Conservation (phyloP, 129 eudicot genomes). For the Lonicera japonica region DNA sequence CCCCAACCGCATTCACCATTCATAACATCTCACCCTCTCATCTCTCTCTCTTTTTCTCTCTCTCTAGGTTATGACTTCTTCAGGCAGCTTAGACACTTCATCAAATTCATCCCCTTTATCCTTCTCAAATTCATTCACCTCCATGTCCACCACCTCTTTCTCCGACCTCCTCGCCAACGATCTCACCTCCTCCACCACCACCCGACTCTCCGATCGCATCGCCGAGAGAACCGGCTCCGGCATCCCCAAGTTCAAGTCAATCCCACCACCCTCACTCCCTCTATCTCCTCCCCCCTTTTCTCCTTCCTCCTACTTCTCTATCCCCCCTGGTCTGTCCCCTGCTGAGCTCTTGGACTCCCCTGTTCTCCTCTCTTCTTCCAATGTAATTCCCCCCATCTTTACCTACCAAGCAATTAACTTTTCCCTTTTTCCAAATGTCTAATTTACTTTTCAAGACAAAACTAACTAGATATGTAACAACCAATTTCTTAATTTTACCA, state of each 20-base stretch:
- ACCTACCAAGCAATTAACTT: constrained; percentile 1
- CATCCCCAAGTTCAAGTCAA: constrained; percentile 74
- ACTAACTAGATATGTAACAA: too few relatives aligned
- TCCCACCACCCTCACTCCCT: constrained; percentile 81
- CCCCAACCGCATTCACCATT: too few relatives aligned
- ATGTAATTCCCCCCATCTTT: constrained; percentile 31
- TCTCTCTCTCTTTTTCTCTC: background rate
- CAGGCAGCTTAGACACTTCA: constrained; percentile 27
- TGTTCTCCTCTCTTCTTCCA: constrained; percentile 57
- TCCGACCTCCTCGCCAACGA: constrained; percentile 39
- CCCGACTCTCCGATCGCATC: constrained; percentile 43
- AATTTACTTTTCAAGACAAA: background rate
- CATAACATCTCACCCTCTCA: background rate
- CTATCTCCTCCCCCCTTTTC: constrained; percentile 59
- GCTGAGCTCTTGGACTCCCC: constrained; percentile 85
- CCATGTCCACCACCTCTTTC: constrained; percentile 39
- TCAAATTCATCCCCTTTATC: constrained; percentile 25
- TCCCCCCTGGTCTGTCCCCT: constrained; percentile 79
- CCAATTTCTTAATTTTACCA: background rate
- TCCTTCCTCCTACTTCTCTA: constrained; percentile 71
- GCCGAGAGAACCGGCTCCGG: constrained; percentile 58
- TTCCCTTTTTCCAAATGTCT: background rate
- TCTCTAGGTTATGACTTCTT: constrained; percentile 31
- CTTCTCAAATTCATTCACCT: constrained; percentile 15
- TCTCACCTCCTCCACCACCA: constrained; percentile 15